Conservation (phyloP, 2,329 filamentous ascomycete genomes). For the Nectriaceae sp. region DNA sequence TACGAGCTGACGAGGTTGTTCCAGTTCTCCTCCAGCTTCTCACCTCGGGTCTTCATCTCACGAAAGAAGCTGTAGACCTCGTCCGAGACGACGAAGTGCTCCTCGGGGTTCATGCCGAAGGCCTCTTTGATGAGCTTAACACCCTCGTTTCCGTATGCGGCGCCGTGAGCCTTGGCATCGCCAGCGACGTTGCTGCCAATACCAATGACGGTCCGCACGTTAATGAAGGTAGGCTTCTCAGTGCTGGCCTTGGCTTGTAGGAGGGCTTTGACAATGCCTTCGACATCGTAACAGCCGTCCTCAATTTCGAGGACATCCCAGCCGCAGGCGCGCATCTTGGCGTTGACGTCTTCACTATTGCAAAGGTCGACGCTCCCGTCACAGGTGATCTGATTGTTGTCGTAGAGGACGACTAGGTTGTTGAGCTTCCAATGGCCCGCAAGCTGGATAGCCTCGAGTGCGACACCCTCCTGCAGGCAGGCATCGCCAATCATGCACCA, state of each 20-base stretch:
- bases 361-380: constrained; percentile 54
- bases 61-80: constrained; percentile 53
- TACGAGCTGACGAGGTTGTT: constrained; percentile 44
- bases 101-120: constrained; percentile 37
- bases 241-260: constrained; percentile 42
- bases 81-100: constrained; percentile 41
- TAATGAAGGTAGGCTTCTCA: constrained; percentile 59
- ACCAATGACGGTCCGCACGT: constrained; percentile 58
- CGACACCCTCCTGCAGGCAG: constrained; percentile 60
- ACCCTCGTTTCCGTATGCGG: constrained; percentile 55
- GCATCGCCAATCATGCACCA: constrained; percentile 62
- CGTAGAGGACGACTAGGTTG: constrained; percentile 60
- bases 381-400: constrained; percentile 63
- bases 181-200: constrained; percentile 51
- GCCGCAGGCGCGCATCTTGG: constrained; percentile 58
- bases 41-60: constrained; percentile 44
- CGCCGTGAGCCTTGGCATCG: constrained; percentile 58
- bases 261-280: constrained; percentile 44
- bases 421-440: constrained; percentile 57
- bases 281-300: constrained; percentile 54
- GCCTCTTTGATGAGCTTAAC: constrained; percentile 43
- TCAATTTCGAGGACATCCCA: constrained; percentile 57
- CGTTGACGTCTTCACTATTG: constrained; percentile 59
- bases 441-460: constrained; percentile 56
- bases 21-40: constrained; percentile 50